A percentile compares a stretch with the other conserved stretches of the same genome.
phyloP scores from a whole-genome alignment of 2,329 filamentous ascomycete genomes.

The Hirsutella minnesotensis region DNA sequence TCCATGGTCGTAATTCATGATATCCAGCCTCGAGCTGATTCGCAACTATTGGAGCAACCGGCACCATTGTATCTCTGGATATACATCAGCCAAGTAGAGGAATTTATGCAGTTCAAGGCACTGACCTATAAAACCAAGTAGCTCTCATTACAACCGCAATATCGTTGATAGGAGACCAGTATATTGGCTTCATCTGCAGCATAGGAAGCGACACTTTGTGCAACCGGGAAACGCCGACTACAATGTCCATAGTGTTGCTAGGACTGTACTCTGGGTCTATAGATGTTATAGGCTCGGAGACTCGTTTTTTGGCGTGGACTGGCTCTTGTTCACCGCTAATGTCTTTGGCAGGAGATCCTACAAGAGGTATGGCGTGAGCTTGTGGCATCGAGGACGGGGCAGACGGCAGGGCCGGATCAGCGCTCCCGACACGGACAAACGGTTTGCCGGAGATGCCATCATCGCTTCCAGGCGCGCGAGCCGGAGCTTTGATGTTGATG shows the following conservation, averaged over 20 bases:
- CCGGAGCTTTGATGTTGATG: conserved; percentile 8
- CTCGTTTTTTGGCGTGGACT: background rate
- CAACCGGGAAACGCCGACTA: conserved; percentile 80
- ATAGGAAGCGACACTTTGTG: conserved; percentile 78
- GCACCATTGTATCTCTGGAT: conserved; percentile 71
- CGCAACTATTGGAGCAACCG: conserved; percentile 72
- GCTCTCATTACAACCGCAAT: conserved; percentile 70
- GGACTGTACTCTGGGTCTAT: background rate
- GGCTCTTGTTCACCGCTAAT: background rate
- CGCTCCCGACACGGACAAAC: conserved; percentile 34
- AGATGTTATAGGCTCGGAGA: background rate
- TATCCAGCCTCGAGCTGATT: conserved; percentile 93
- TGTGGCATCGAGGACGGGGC: conserved; percentile 3
- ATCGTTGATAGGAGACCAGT: conserved; percentile 92
- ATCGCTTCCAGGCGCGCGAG: conserved; percentile 18
- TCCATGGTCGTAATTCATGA: conserved; percentile 74
- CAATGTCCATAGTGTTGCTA: conserved; percentile 43
- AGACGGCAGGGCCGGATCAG: conserved; percentile 12
- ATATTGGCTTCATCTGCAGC: conserved; percentile 88
- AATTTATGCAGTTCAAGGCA: background rate
- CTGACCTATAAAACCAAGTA: conserved; percentile 86
- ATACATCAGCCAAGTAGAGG: conserved; percentile 7
- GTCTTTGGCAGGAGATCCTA: background rate
- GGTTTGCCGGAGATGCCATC: conserved; percentile 44
- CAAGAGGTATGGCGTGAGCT: background rate